Evolutionary conservation across 345 rosid species (phyloP).

Genomic region (Combretum micranthum): DNA sequence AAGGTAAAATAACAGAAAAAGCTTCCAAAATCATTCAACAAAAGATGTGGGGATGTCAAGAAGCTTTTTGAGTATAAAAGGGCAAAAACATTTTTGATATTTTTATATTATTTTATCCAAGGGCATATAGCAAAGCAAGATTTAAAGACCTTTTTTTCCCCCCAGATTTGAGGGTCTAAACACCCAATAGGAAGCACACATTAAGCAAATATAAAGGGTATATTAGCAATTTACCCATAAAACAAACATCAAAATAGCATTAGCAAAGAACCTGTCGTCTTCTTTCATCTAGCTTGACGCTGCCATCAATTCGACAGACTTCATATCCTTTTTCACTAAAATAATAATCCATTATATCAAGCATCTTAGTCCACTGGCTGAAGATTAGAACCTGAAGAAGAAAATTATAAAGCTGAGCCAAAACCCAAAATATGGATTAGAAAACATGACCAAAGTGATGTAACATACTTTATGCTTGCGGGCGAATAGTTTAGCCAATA

Average conservation of each 20-base stretch:
- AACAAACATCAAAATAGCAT: neutral
- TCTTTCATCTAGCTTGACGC: slow-evolving; percentile 68
- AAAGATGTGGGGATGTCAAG: neutral
- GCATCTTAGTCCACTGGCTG: slow-evolving; percentile 81
- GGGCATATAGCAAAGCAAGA: neutral
- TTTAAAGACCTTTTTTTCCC: neutral
- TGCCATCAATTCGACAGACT: slow-evolving; percentile 91
- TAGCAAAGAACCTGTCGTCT: slow-evolving; percentile 61
- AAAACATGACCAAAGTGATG: slow-evolving; percentile 2
- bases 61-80: neutral
- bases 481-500: slow-evolving; percentile 55
- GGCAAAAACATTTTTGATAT: neutral
- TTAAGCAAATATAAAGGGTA: neutral
- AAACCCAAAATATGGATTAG: slow-evolving; percentile 8
- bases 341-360: slow-evolving; percentile 94
- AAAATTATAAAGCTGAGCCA: slow-evolving; percentile 12
- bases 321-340: slow-evolving; percentile 82
- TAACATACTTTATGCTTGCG: slow-evolving; percentile 69
- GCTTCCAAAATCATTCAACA: neutral
- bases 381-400: slow-evolving; percentile 69
- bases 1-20: no score
- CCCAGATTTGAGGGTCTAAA: neutral
- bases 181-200: no score
- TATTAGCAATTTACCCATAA: no score
- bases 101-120: no score